Base-by-base conservation (phyloP, 306 rosid genomes). In the Citrullus amarus region DNA sequence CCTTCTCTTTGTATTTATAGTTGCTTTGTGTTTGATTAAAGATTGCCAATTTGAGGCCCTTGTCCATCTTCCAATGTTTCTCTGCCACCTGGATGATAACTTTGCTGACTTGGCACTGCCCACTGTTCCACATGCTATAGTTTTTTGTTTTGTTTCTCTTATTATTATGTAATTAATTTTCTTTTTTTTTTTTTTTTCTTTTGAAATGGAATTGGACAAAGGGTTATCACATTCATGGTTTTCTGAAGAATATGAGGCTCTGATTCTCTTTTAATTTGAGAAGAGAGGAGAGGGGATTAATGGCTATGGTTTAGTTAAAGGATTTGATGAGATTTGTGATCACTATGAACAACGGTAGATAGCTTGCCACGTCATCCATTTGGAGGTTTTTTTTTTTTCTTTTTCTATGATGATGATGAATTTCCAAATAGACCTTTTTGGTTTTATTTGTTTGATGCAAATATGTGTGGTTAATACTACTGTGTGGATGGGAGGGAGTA, bases 41-140 rank as follows among this genome's bases (percentile, higher is more conserved):
- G 96, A 92, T 89, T 87, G 87, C 86, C 39, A 68, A 79, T 83
- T 85, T 92, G 93, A 88, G 98, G 97, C 91, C 86, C 78, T 78
- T 62, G 84, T 85, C 83, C 63, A 16, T 83, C 80, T 25, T 25
- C 90, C 86, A 82, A 83, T 95, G 53, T 48, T 9, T 5, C 2
- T 58, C 4, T 36, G 81, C 87, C 97, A 80, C 51, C 86, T 91
- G 92, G 97, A 85, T 82, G 98, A 95, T 93, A 91, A 89, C 77
- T 78, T 78, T 46, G 80, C 73, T 58, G 73, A 72, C 77, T 28
- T 50, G 77, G 60, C 77, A 46, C 59, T 1, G 5, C 57, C 39
- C 6, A 34, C 70, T 63, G 17, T 59, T 59, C 66, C 66, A 4
- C 38, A 60, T 60, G 66, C 38, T 20, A 0, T 63, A 6, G 6